These are phyloP conservation scores for Boletus vermiculosoides DNA, from an alignment of 768 basidiomycete genomes.

Conservation along the genomic window DNA sequence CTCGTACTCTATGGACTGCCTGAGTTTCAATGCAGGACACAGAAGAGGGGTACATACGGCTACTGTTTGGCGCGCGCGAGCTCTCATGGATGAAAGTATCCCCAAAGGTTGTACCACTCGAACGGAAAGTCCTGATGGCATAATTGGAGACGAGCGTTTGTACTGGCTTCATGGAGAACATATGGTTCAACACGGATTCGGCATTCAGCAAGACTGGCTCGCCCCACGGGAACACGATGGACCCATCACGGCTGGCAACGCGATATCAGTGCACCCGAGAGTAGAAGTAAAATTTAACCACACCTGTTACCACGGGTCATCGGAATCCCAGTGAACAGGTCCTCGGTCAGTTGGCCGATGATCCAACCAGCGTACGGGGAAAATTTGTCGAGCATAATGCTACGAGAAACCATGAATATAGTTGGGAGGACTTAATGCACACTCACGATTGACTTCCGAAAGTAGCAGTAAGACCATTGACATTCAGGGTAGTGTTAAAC, in stretches of 20 bases:
- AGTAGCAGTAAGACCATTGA: conserved; percentile 5
- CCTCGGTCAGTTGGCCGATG: conserved; percentile 6
- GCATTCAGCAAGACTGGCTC: conserved; percentile 6
- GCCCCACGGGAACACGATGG: conserved; percentile 12
- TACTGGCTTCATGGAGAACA: conserved; percentile 12
- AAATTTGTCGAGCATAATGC: conserved; percentile 2
- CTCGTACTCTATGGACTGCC: not conserved
- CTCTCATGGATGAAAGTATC: conserved; percentile 2
- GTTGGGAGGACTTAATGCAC: not conserved
- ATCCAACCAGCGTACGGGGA: not conserved
- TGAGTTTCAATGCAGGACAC: not conserved
- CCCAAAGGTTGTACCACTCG: not conserved
- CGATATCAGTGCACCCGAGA: not conserved
- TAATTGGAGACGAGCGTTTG: conserved; percentile 11
- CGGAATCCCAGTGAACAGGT: conserved; percentile 12
- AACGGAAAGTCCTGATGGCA: conserved; percentile 4
- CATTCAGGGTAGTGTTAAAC: conserved; percentile 12
- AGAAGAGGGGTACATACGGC: not conserved
- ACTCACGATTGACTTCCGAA: conserved; percentile 9
- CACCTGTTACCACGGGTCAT: conserved; percentile 10
- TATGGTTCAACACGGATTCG: conserved; percentile 11
- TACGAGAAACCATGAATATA: not conserved
- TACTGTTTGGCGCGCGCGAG: conserved; percentile 6
- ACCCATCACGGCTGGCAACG: conserved; percentile 4
- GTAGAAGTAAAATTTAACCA: not conserved